Evolutionary conservation across 2,329 filamentous ascomycete species (phyloP), one percentile per base, ranked within the genome.

Genomic region (Alternaria ethzedia): DNA sequence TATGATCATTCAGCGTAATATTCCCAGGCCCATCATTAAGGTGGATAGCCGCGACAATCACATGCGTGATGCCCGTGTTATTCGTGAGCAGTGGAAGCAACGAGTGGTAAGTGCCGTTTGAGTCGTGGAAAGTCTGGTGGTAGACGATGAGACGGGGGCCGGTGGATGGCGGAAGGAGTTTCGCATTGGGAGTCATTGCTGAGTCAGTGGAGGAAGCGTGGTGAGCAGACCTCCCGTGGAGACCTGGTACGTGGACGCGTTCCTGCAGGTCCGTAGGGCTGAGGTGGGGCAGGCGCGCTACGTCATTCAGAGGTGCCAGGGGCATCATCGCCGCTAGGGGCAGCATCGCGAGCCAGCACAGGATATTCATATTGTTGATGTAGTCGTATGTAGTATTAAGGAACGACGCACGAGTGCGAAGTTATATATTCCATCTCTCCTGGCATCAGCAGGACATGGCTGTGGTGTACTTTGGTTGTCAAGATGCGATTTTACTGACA

Each of bases 41-140:
- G 80, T 97, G 94, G 63, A 97, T 88, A 12, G 94, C 94, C 6
- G 92, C 93, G 52, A 97, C 82, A 70, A 97, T 94, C 63, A 97
- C 85, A 81, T 97, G 94, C 0, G 94, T 97, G 54, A 89, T 81
- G 9, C 87, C 86, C 6, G 88, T 89, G 66, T 85, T 83, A 64
- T 88, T 83, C 44, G 83, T 83, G 57, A 89, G 76, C 45, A 91
- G 82, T 0, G 89, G 89, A 1, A 90, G 83, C 65, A 91, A 82
- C 6, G 88, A 89, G 65, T 90, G 84, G 67, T 87, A 86, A 30
- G 82, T 82, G 55, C 84, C 83, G 62, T 85, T 80, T 10, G 82
- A 80, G 59, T 83, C 83, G 71, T 90, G 86, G 68, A 89, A 85
- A 0, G 89, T 91, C 75, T 91, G 89, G 67, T 89, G 87, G 73